Evolutionary conservation across 768 basidiomycete species (phyloP).

Genomic region (Russula sp.): DNA sequence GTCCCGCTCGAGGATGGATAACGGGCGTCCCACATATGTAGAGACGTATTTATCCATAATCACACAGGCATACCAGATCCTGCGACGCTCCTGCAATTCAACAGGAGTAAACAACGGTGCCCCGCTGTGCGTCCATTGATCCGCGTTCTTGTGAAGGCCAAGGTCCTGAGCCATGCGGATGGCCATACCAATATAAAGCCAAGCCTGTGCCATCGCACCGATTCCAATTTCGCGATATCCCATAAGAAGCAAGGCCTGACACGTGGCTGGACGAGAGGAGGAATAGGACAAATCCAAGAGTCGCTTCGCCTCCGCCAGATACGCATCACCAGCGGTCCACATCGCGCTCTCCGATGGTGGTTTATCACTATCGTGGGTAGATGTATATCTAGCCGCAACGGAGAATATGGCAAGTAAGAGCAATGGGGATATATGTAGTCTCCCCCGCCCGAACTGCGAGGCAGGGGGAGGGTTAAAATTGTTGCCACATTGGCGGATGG

Average conservation of each 20-base stretch:
- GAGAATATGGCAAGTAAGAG: slow-evolving; percentile 83
- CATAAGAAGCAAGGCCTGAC: slow-evolving; percentile 76
- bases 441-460: slow-evolving; percentile 43
- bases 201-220: slow-evolving; percentile 84
- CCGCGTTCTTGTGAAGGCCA: slow-evolving; percentile 78
- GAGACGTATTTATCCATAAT: slow-evolving; percentile 79
- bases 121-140: slow-evolving; percentile 68
- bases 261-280: slow-evolving; percentile 68
- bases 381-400: slow-evolving; percentile 70
- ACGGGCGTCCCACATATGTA: slow-evolving; percentile 73
- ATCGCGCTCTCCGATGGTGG: slow-evolving; percentile 53
- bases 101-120: slow-evolving; percentile 51
- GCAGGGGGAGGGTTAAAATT: slow-evolving; percentile 32
- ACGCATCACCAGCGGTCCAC: slow-evolving; percentile 80
- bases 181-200: slow-evolving; percentile 84
- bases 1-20: slow-evolving; percentile 71
- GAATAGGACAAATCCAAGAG: slow-evolving; percentile 67
- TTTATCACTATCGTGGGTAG: slow-evolving; percentile 33
- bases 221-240: slow-evolving; percentile 85
- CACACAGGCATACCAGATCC: slow-evolving; percentile 78
- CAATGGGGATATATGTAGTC: slow-evolving; percentile 55
- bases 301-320: slow-evolving; percentile 62
- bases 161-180: slow-evolving; percentile 91
- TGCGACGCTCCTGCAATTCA: slow-evolving; percentile 66
- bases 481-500: slow-evolving; percentile 34